A percentile compares a stretch with the other conserved stretches of the same genome.
phyloP scores from a whole-genome alignment of 257 asterid species.

The Marsdenia floribunda region DNA sequence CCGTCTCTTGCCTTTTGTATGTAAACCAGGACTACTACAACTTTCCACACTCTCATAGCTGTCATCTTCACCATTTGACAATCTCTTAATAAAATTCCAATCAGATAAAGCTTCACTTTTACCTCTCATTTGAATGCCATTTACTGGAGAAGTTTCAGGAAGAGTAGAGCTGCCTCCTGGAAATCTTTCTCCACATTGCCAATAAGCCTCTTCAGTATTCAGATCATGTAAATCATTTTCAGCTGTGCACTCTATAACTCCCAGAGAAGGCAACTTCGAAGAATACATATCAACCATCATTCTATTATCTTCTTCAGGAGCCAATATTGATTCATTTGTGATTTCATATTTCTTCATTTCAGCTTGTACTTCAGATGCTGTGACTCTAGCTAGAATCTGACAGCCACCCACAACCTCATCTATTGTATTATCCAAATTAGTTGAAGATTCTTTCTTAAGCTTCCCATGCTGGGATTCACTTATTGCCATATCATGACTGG shows the following conservation, averaged over 20 bases:
- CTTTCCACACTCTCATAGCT: slow-evolving; percentile 60
- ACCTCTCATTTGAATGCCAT: slow-evolving; percentile 34
- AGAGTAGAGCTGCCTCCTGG: slow-evolving; percentile 21
- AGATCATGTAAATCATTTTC: slow-evolving; percentile 34
- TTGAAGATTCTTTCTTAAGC: slow-evolving; percentile 13
- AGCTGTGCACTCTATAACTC: slow-evolving; percentile 34
- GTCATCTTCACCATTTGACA: slow-evolving; percentile 20
- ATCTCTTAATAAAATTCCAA: slow-evolving; percentile 25
- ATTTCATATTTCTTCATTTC: slow-evolving; percentile 14
- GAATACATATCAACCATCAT: slow-evolving; percentile 5
- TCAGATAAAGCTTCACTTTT: slow-evolving; percentile 45
- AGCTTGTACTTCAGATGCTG: slow-evolving; percentile 18
- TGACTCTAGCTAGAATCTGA: slow-evolving; percentile 11
- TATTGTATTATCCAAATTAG: slow-evolving; percentile 5
- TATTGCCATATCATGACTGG: slow-evolving; percentile 15
- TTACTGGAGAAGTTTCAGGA: slow-evolving; percentile 27
- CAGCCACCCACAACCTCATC: slow-evolving; percentile 12
- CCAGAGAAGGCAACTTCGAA: slow-evolving; percentile 4
- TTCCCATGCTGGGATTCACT: slow-evolving; percentile 18
- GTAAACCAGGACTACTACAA: slow-evolving; percentile 48
- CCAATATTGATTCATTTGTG: slow-evolving; percentile 31
- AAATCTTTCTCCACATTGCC: slow-evolving; percentile 18
- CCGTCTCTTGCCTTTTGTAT: slow-evolving; percentile 35
- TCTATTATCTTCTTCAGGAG: slow-evolving; percentile 21
- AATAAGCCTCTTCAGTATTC: slow-evolving; percentile 15